Evolutionary conservation across 306 rosid genomes (phyloP).

Genomic region (Medicago truncatula): DNA sequence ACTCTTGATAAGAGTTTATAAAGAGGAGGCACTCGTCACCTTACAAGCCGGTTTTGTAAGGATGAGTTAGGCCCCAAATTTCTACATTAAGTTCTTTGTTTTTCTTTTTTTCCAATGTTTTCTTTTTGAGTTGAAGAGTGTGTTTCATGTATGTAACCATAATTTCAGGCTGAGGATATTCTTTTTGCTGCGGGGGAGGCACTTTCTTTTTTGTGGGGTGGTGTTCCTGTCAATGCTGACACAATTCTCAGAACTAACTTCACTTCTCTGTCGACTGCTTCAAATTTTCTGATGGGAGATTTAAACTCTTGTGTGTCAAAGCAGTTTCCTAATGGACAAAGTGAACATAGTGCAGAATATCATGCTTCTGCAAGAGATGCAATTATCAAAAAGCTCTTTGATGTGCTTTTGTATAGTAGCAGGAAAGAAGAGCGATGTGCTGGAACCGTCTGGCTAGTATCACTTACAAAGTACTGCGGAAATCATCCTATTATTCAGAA

Average conservation of each 20-base stretch:
- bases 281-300: constrained; percentile 92
- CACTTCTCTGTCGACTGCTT: constrained; percentile 83
- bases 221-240: constrained; percentile 92
- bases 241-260: constrained; percentile 88
- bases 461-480: constrained; percentile 91
- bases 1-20: too few species aligned
- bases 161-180: constrained; percentile 85
- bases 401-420: constrained; percentile 81
- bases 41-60: too few species aligned
- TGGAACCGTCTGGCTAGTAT: constrained; percentile 93
- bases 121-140: neutral
- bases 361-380: constrained; percentile 72
- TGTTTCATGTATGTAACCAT: constrained; percentile 36
- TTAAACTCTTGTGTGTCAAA: constrained; percentile 59
- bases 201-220: constrained; percentile 92
- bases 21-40: too few species aligned
- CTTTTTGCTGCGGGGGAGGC: constrained; percentile 99
- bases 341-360: constrained; percentile 56
- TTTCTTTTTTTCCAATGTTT: neutral
- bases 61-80: too few species aligned
- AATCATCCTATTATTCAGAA: constrained; percentile 73
- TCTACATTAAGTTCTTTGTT: too few species aligned
- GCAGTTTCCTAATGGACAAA: constrained; percentile 45
- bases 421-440: constrained; percentile 98
- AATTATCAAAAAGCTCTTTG: constrained; percentile 83